Conservation (phyloP, 768 basidiomycete species). For the Suillus tomentosus region DNA sequence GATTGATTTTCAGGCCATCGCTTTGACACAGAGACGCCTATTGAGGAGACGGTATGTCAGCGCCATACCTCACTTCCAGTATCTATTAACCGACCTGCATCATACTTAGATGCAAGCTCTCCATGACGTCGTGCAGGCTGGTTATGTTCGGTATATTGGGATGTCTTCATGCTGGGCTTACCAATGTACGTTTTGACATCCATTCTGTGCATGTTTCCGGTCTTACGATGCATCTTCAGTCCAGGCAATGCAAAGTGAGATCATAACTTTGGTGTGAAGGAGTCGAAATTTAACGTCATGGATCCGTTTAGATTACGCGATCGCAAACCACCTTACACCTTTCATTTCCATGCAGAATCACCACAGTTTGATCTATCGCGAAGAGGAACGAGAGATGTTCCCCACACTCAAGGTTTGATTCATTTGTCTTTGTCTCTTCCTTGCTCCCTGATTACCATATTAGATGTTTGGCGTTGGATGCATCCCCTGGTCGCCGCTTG, state of each 20-base stretch:
- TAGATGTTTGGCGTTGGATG: constrained; percentile 54
- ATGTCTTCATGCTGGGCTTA: constrained; percentile 59
- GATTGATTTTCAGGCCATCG: constrained; percentile 34
- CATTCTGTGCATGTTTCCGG: not conserved
- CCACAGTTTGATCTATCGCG: constrained; percentile 60
- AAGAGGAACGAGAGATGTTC: constrained; percentile 68
- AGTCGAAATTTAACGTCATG: not conserved
- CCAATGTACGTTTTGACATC: constrained; percentile 43
- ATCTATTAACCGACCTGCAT: not conserved
- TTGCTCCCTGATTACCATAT: not conserved
- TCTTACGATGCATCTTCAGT: constrained; percentile 32
- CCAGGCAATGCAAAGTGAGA: constrained; percentile 56
- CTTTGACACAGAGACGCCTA: constrained; percentile 31
- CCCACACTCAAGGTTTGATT: constrained; percentile 52
- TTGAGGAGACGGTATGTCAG: constrained; percentile 38
- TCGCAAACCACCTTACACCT: constrained; percentile 55
- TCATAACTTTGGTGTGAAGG: constrained; percentile 1
- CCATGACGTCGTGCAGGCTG: constrained; percentile 67
- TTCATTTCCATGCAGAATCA: constrained; percentile 77
- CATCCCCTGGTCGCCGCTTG: constrained; percentile 64
- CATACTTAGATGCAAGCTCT: constrained; percentile 60
- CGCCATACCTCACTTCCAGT: constrained; percentile 31
- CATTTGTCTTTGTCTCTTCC: not conserved
- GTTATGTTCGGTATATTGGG: constrained; percentile 62
- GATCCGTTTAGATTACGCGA: constrained; percentile 52